Percentiles rank a stretch among this genome's conserved stretches.
Evolutionary conservation across 306 rosid genomes (phyloP).

Genomic region (Lagenaria siceraria): DNA sequence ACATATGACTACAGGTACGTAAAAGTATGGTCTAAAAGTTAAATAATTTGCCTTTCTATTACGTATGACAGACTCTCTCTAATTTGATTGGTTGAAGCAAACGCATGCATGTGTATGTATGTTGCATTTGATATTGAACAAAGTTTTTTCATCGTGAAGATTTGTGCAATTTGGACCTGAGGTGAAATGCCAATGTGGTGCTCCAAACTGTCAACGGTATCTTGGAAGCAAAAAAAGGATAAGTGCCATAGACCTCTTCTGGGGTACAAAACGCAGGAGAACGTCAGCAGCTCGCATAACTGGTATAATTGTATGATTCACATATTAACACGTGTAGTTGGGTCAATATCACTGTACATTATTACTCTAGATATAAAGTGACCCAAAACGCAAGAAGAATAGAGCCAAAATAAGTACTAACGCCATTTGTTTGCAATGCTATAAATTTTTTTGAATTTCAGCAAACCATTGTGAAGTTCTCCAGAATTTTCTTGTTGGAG

Average conservation of each 20-base stretch:
- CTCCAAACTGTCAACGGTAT: slow-evolving; percentile 71
- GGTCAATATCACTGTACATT: slow-evolving; percentile 4
- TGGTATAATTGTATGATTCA: slow-evolving; percentile 12
- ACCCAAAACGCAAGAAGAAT: neutral
- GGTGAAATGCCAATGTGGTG: slow-evolving; percentile 71
- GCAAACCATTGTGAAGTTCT: neutral
- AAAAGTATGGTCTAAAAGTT: neutral
- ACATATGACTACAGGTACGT: slow-evolving; percentile 85
- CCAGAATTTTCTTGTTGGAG: slow-evolving; percentile 2
- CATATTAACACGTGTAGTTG: neutral
- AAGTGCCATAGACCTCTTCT: slow-evolving; percentile 33
- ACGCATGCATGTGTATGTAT: neutral
- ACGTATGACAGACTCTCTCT: neutral
- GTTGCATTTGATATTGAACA: neutral
- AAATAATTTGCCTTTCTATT: neutral
- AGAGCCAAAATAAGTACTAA: neutral
- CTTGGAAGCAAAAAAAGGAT: slow-evolving; percentile 72
- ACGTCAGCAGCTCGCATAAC: slow-evolving; percentile 28
- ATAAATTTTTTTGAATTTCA: neutral
- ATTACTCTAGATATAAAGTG: neutral
- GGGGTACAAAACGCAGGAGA: slow-evolving; percentile 85
- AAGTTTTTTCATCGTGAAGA: slow-evolving; percentile 21
- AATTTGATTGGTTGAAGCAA: neutral
- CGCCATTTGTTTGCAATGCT: neutral
- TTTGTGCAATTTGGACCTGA: slow-evolving; percentile 94